Percentiles rank a stretch among this genome's conserved stretches.
phyloP scores from a whole-genome alignment of 352 stramenopile genomes.

The Phytopythium montanum region DNA sequence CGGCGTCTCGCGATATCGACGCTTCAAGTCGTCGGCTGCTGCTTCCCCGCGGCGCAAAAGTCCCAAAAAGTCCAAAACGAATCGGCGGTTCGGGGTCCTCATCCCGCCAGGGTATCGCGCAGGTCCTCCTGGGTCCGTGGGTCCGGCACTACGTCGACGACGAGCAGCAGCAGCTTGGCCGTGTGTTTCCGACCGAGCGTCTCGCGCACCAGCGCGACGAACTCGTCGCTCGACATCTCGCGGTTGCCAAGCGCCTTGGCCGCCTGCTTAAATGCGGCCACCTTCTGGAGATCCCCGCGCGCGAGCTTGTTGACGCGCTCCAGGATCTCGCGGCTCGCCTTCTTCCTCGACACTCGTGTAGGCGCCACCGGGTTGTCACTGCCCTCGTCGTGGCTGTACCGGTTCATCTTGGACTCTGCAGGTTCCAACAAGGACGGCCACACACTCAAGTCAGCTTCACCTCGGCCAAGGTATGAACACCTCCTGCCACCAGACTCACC shows the following conservation, averaged over 20 bases:
- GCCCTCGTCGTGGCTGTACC: constrained; percentile 14
- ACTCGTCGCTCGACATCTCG: constrained; percentile 61
- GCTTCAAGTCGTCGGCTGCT: not conserved
- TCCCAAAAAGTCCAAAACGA: not conserved
- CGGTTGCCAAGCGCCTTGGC: constrained; percentile 67
- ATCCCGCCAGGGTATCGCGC: constrained; percentile 38
- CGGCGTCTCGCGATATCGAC: not conserved
- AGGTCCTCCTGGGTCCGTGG: constrained; percentile 57
- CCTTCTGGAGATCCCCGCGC: constrained; percentile 34
- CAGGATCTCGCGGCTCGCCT: constrained; percentile 65
- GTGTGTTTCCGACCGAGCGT: constrained; percentile 58
- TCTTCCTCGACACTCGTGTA: constrained; percentile 40
- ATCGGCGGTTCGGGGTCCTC: constrained; percentile 1
- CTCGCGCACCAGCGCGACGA: constrained; percentile 51
- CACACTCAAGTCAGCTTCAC: constrained; percentile 10
- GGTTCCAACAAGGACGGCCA: constrained; percentile 8
- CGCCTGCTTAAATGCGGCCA: constrained; percentile 62
- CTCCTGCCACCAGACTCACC: constrained; percentile 16
- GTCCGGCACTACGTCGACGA: constrained; percentile 60
- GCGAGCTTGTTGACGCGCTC: constrained; percentile 57
- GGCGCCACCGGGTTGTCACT: constrained; percentile 16
- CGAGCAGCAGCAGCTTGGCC: constrained; percentile 54
- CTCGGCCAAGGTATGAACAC: not conserved
- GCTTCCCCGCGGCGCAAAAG: not conserved
- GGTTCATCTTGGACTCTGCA: constrained; percentile 32